Evolutionary conservation across 2,329 filamentous ascomycete species (phyloP).

Genomic region (Aspergillus texensis): DNA sequence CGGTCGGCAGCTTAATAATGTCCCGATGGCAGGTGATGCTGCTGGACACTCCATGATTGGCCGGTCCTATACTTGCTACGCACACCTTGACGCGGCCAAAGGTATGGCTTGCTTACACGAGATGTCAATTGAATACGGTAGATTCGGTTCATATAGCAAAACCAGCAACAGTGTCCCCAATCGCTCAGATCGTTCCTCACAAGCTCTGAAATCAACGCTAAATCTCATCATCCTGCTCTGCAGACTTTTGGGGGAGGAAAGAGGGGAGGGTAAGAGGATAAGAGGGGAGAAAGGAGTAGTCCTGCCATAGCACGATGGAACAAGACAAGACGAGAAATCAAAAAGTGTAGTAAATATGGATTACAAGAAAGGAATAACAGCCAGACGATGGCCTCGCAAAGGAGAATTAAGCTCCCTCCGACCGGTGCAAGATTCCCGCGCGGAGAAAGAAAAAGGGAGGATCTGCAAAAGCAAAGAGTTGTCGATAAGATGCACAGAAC

Average conservation of each 20-base stretch:
- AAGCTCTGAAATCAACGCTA: constrained; percentile 17
- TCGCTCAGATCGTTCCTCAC: constrained; percentile 18
- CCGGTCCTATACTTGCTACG: too few species aligned
- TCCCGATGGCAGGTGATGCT: neutral
- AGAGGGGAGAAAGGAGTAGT: neutral
- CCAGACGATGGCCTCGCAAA: neutral
- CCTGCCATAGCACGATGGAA: constrained; percentile 3
- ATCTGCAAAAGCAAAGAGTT: constrained; percentile 6
- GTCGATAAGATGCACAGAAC: constrained; percentile 4
- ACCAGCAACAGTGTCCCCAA: constrained; percentile 1
- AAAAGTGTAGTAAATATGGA: constrained; percentile 10
- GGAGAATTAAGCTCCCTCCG: constrained; percentile 7
- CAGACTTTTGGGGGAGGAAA: constrained; percentile 8
- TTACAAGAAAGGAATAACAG: constrained; percentile 13
- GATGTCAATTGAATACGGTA: neutral
- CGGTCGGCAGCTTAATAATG: neutral
- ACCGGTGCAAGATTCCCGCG: neutral
- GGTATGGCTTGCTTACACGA: neutral
- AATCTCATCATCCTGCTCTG: constrained; percentile 15
- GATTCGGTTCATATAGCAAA: neutral
- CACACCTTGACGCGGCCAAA: too few species aligned
- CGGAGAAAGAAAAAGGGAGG: neutral
- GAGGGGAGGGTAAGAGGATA: neutral
- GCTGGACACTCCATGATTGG: too few species aligned
- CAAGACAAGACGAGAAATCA: constrained; percentile 7